phyloP scores from a whole-genome alignment of 208 protist genomes.

The Porcisia deanei region DNA sequence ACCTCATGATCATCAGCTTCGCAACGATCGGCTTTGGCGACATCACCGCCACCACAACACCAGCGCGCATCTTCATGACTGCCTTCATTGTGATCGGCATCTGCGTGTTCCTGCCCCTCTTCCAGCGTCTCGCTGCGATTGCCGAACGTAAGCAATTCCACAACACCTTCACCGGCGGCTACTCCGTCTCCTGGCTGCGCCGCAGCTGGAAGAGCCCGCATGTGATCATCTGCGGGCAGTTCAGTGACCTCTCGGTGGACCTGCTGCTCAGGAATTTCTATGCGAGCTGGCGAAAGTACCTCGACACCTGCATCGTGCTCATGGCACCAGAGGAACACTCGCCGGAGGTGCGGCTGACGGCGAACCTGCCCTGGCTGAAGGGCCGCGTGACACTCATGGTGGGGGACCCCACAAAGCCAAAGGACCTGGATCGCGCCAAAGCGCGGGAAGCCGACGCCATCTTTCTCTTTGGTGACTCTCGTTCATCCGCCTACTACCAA shows the following conservation, averaged over 20 bases:
- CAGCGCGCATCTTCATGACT: slow-evolving; percentile 69
- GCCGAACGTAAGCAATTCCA: slow-evolving; percentile 46
- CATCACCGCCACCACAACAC: slow-evolving; percentile 43
- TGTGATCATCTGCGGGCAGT: slow-evolving; percentile 77
- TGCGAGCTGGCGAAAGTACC: slow-evolving; percentile 77
- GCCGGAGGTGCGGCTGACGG: slow-evolving; percentile 53
- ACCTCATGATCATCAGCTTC: slow-evolving; percentile 75
- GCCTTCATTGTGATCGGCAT: slow-evolving; percentile 73
- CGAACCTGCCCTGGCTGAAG: slow-evolving; percentile 75
- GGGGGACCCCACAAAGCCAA: slow-evolving; percentile 51
- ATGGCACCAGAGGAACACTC: slow-evolving; percentile 63
- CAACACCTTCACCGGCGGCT: slow-evolving; percentile 43
- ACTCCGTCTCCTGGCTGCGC: slow-evolving; percentile 30
- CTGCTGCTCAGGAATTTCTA: slow-evolving; percentile 80
- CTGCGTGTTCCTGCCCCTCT: slow-evolving; percentile 78
- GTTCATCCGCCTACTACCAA: slow-evolving; percentile 72
- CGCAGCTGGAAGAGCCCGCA: slow-evolving; percentile 33
- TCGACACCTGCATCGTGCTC: slow-evolving; percentile 70
- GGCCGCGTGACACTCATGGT: slow-evolving; percentile 73
- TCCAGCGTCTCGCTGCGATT: slow-evolving; percentile 52
- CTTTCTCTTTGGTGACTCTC: slow-evolving; percentile 79
- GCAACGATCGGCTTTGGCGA: slow-evolving; percentile 84
- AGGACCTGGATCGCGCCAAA: slow-evolving; percentile 60
- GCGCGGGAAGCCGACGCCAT: slow-evolving; percentile 74
- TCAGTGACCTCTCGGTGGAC: slow-evolving; percentile 66